Evolutionary conservation across 495 filamentous ascomycete species (phyloP).

Genomic region (Talaromyces ruber): DNA sequence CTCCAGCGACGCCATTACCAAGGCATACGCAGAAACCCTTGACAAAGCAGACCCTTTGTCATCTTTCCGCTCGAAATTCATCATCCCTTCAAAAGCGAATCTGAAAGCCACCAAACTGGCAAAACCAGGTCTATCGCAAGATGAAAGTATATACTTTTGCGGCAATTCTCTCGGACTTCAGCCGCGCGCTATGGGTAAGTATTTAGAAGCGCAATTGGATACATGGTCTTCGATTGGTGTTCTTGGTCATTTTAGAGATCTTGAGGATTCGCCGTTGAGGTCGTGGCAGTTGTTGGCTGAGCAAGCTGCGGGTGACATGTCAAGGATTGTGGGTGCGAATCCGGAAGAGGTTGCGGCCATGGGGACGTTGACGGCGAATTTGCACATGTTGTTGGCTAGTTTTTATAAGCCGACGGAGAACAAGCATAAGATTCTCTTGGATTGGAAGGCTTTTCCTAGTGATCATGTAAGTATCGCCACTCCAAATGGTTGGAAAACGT

Average conservation of each 20-base stretch:
- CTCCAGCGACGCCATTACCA: constrained; percentile 24
- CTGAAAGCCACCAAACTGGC: constrained; percentile 57
- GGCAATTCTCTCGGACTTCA: constrained; percentile 94
- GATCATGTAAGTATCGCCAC: constrained; percentile 58
- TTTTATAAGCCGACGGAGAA: constrained; percentile 77
- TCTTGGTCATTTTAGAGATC: constrained; percentile 77
- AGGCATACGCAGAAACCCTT: constrained; percentile 52
- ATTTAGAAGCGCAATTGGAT: constrained; percentile 68
- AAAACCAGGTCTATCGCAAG: constrained; percentile 34
- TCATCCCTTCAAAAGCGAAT: constrained; percentile 74
- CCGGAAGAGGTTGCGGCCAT: constrained; percentile 79
- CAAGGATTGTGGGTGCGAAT: constrained; percentile 72
- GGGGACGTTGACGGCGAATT: constrained; percentile 85
- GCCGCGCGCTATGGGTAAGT: constrained; percentile 61
- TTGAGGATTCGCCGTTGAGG: constrained; percentile 63
- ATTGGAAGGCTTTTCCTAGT: constrained; percentile 90
- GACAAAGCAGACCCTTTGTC: constrained; percentile 63
- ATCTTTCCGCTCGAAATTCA: constrained; percentile 65
- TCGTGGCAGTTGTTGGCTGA: constrained; percentile 75
- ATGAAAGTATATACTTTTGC: constrained; percentile 72
- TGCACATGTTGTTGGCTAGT: constrained; percentile 81
- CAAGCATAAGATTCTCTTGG: constrained; percentile 80
- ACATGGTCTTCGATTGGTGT: constrained; percentile 91
- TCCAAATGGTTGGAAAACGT: background rate
- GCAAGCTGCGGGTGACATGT: constrained; percentile 61